A percentile compares a stretch with the other conserved stretches of the same genome.
Evolutionary conservation across 768 basidiomycete genomes (phyloP).

Genomic region (Russula sp.): DNA sequence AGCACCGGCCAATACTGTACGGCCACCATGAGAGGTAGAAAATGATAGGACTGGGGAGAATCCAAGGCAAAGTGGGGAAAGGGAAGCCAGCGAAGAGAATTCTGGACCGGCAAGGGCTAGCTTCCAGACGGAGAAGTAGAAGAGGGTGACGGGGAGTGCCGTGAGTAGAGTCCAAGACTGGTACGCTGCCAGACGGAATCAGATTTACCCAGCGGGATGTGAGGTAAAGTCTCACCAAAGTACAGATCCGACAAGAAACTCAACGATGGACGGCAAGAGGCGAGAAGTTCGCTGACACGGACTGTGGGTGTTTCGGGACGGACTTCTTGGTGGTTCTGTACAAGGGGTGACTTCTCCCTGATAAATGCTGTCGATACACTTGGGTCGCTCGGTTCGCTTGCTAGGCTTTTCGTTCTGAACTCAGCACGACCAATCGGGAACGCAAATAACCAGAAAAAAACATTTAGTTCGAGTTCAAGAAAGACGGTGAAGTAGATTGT

Average conservation of each 20-base stretch:
- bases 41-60: conserved; percentile 36
- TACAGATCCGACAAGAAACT: conserved; percentile 44
- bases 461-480: conserved; percentile 33
- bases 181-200: conserved; percentile 44
- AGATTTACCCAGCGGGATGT: conserved; percentile 1
- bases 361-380: not conserved
- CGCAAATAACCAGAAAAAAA: conserved; percentile 12
- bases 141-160: conserved; percentile 68
- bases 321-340: conserved; percentile 3
- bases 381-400: conserved; percentile 7
- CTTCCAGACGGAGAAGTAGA: conserved; percentile 92
- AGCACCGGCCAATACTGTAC: conserved; percentile 10
- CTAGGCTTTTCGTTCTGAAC: conserved; percentile 8
- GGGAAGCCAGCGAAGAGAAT: conserved; percentile 60
- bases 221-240: conserved; percentile 44
- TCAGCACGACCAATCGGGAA: not conserved
- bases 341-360: not conserved
- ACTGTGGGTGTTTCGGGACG: not conserved
- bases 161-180: conserved; percentile 83
- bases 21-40: conserved; percentile 9
- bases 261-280: conserved; percentile 2
- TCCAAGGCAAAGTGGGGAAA: conserved; percentile 62
- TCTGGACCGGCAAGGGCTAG: conserved; percentile 82
- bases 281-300: not conserved
- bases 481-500: conserved; percentile 40